Conservation (phyloP, 148 eudicot genomes). For the Vaccinium vitisidaea region DNA sequence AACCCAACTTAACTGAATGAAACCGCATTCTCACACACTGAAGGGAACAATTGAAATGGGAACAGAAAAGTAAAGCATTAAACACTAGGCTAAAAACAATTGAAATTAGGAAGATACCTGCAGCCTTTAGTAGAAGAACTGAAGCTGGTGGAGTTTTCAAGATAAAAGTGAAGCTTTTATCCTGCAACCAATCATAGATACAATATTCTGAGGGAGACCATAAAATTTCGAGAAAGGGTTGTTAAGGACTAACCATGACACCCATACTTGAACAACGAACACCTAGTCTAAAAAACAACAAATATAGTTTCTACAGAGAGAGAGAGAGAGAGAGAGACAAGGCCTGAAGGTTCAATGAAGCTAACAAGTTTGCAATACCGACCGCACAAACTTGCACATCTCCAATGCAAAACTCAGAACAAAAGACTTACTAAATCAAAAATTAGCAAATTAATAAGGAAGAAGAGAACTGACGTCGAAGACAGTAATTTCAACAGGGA, state of each 20-base stretch:
- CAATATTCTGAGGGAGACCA: background rate
- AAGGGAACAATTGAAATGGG: background rate
- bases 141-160: constrained; percentile 98
- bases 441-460: too few species aligned
- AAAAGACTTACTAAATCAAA: too few species aligned
- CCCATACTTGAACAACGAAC: background rate
- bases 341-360: background rate
- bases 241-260: background rate
- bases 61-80: background rate
- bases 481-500: constrained; percentile 97
- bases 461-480: constrained; percentile 56
- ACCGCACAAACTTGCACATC: too few species aligned
- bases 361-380: too few species aligned
- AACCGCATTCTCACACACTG: background rate
- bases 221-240: background rate
- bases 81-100: background rate
- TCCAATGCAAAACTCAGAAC: too few species aligned
- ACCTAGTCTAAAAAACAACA: background rate
- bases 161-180: constrained; percentile 87
- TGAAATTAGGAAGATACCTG: constrained; percentile 41
- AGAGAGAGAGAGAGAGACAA: background rate
- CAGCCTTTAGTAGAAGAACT: constrained; percentile 86
- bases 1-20: background rate
- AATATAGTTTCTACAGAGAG: background rate
- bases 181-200: constrained; percentile 40